Evolutionary conservation across 441 rosid genomes (phyloP).

Genomic region (Pelargonium cotyledonis): DNA sequence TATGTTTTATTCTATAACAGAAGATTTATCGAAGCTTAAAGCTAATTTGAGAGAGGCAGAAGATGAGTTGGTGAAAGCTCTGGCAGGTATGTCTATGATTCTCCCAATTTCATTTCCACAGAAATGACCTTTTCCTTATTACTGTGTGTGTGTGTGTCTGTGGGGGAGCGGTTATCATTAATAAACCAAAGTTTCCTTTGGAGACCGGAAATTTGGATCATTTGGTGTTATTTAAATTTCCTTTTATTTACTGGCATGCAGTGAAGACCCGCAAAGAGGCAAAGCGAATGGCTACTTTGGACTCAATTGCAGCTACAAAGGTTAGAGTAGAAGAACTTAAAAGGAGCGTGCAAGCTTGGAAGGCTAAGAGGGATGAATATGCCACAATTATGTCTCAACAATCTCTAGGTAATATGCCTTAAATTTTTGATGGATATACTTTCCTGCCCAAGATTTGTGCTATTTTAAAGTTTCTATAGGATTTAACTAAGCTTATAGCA

Average conservation of each 20-base stretch:
- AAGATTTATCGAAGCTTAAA: conserved; percentile 45
- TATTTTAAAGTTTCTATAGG: too few relatives aligned
- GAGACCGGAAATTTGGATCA: not conserved
- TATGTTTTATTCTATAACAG: conserved; percentile 26
- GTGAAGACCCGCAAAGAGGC: conserved; percentile 85
- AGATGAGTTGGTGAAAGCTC: conserved; percentile 65
- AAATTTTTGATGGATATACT: not conserved
- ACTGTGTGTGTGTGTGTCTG: too few relatives aligned
- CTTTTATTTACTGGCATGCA: conserved; percentile 21
- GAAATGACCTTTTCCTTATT: not conserved
- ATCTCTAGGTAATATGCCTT: not conserved
- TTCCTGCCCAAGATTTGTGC: not conserved
- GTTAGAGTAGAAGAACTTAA: conserved; percentile 18
- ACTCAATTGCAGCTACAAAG: conserved; percentile 30
- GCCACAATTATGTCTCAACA: conserved; percentile 15
- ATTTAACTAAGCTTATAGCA: too few relatives aligned
- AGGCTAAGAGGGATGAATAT: conserved; percentile 18
- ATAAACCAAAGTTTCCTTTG: not conserved
- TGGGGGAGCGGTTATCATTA: not conserved
- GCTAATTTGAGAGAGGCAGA: conserved; percentile 64
- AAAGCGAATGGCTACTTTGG: conserved; percentile 53
- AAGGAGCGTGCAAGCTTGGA: conserved; percentile 12
- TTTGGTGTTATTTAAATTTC: not conserved
- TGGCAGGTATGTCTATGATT: conserved; percentile 45
- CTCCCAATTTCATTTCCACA: not conserved